Evolutionary conservation across 2,329 filamentous ascomycete genomes (phyloP), one percentile per base, ranked within the genome.

Genomic region (Sporothrix pseudoabietina): DNA sequence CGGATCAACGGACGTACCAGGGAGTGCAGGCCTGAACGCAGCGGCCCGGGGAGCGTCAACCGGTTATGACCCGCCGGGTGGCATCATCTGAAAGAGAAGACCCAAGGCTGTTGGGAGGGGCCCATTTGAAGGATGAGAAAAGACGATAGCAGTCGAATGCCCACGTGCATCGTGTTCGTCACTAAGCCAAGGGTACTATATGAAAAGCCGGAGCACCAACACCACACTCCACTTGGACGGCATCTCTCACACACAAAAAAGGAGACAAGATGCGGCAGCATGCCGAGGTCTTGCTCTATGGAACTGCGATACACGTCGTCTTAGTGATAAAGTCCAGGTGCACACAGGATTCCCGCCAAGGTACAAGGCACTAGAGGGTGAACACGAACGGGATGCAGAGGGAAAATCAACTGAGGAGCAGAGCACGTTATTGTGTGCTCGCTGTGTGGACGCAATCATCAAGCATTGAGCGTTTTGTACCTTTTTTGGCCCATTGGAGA

Each of bases 61-160:
- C 32, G 83, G 82, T 32, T 89, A 89, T 77, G 87, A 89, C 76
- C 87, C 87, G 22, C 87, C 87, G 1, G 87, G 87, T 55, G 87
- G 87, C 59, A 89, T 89, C 76, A 89, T 89, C 79, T 89, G 70
- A 75, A 19, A 26, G 9, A 30, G 6, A 10, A 16, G 39, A 16
- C 26, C 6, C 8, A 7, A 14, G 32, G 19, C 8, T n/a, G 59
- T 7, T 19, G 30, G 30, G n/a, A 30, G 26, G 10, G 47, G 30
- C 14, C 19, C 1, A 22, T 7, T 12, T 44, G 59, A 16, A 39
- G 35, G 10, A 10, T 19, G 61, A 30, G 26, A 44, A 30, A 35
- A 66, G 22, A 30, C 14, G 61, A 47, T 30, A 8, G 8, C 22
- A 3, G 61, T 30, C 19, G 39, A 66, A 47, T 16, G 39, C 30